These are phyloP conservation scores for Heritiera fomes DNA, from an alignment of 345 rosid species.

Conservation along the genomic window DNA sequence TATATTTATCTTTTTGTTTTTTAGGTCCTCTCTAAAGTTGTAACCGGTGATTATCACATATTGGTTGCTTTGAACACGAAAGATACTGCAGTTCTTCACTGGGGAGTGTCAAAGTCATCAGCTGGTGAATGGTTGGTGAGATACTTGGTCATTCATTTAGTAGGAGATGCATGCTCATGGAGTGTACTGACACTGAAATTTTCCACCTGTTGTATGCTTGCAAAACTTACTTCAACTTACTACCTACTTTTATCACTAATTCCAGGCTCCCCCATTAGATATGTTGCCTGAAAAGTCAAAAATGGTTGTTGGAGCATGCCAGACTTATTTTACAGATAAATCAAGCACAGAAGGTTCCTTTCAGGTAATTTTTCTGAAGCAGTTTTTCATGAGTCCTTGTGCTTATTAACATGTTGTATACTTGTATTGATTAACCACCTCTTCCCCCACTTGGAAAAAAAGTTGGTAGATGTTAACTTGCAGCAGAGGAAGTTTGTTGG, in stretches of 20 bases:
- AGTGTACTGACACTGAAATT: not conserved
- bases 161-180: not conserved
- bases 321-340: conserved; percentile 46
- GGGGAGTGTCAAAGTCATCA: conserved; percentile 58
- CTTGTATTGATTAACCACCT: not conserved
- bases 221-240: not conserved
- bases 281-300: conserved; percentile 56
- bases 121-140: conserved; percentile 65
- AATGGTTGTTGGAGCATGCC: conserved; percentile 57
- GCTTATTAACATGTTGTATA: not conserved
- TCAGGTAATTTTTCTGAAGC: conserved; percentile 38
- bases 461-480: conserved; percentile 28
- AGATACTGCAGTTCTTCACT: conserved; percentile 55
- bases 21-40: conserved; percentile 45
- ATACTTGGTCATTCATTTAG: conserved; percentile 21
- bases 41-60: conserved; percentile 41
- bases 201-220: too few relatives aligned
- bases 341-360: conserved; percentile 44
- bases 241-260: not conserved
- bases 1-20: conserved; percentile 5
- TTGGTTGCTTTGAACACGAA: conserved; percentile 49
- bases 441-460: conserved; percentile 7
- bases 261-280: conserved; percentile 55
- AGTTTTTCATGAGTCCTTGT: not conserved
- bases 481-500: conserved; percentile 35